Base-by-base conservation (phyloP, 768 basidiomycete species). In the Naganishia vaughanmartiniae region DNA sequence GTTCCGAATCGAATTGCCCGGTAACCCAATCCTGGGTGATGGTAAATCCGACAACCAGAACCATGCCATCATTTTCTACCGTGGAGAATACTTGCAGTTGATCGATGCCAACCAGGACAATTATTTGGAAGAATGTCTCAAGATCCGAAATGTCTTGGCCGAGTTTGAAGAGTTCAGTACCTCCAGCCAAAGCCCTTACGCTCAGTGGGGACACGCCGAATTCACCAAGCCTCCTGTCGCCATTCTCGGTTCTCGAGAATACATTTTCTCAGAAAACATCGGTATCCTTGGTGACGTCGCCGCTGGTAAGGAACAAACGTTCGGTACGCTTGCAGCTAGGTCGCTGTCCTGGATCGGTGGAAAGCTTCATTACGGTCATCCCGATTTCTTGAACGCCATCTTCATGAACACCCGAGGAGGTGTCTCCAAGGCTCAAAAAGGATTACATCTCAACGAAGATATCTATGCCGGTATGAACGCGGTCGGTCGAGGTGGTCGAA, bases 51-150 rank as follows among this genome's bases (percentile, higher is more conserved):
- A 99, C 84, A 99, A 99, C 83, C 96, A 98, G 86, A 98, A 99
- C 81, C 96, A 99, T 76, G 95, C 96, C 33, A 94, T 99, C 82
- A 88, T 99, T 82, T 99, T 98, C 85, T 97, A 98, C 83, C 92
- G 96, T 72, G 96, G 96, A 76, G 96, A 98, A 83, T 99, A 98
- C 82, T 85, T 99, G 4, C 96, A 99, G 83, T 91, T 99, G 73
- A 97, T 99, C 80, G 96, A 99, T 75, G 96, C 96, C 81, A 99
- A 99, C 80, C 95, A 99, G 84, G 96, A 99, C 83, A 97, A 99
- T 83, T 99, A 99, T 78, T 88, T 99, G 72, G 96, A 99, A 82
- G 96, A 99, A 80, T 98, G 95, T 84, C 87, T 99, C 78, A 99
- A 99, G 86, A 98, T 99, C 79, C 88, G 96, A 54, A 99, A 98